Percentiles rank a stretch among this genome's conserved stretches.
Conservation (phyloP, 139 green algal genomes). For the Chloropicon primus region DNA sequence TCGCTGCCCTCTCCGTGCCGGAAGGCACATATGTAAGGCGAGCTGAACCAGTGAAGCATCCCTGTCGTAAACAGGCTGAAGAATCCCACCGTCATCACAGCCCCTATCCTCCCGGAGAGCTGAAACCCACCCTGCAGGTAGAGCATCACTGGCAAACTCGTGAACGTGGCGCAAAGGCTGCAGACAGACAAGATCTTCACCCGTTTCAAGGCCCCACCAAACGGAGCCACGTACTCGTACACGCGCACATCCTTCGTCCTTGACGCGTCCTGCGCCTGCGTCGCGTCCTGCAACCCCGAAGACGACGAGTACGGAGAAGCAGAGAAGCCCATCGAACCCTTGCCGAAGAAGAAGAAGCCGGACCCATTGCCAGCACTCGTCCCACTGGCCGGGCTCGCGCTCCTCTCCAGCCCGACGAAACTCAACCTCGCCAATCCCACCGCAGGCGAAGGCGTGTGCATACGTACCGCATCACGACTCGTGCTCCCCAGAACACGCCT, state of each 20-base stretch:
- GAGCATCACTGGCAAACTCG: background rate
- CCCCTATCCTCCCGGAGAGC: background rate
- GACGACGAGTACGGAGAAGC: too few relatives aligned
- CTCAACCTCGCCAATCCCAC: too few relatives aligned
- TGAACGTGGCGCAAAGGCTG: background rate
- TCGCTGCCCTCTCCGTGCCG: background rate
- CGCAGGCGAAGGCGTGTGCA: too few relatives aligned
- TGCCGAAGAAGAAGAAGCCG: too few relatives aligned
- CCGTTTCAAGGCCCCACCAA: background rate
- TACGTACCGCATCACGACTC: too few relatives aligned
- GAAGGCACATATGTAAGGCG: background rate
- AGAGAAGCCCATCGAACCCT: too few relatives aligned
- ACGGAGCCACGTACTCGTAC: background rate
- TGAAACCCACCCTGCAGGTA: background rate
- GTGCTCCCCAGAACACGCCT: too few relatives aligned
- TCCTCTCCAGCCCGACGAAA: too few relatives aligned
- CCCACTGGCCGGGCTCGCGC: too few relatives aligned
- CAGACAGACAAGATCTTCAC: background rate
- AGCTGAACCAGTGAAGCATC: background rate
- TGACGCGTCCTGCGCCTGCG: background rate
- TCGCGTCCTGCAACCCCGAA: too few relatives aligned
- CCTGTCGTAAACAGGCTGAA: background rate
- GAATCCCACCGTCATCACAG: background rate
- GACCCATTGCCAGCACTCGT: too few relatives aligned
- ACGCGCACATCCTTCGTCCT: too few relatives aligned